These are phyloP conservation scores for Albugo laibachii DNA, from an alignment of 352 stramenopile genomes.

Conservation along the genomic window DNA sequence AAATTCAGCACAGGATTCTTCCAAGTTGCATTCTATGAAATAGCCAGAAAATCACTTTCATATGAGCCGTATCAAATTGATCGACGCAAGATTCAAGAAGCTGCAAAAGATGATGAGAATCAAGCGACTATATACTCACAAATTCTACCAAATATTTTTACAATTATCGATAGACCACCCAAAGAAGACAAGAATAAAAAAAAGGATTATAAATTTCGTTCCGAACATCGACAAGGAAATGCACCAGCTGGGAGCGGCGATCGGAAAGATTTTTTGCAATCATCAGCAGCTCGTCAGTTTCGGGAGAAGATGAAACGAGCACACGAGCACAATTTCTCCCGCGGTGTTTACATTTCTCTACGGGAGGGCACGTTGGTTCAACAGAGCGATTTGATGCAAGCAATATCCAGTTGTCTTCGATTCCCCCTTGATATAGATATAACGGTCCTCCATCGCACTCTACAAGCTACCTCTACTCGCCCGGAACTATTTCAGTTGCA, in stretches of 20 bases:
- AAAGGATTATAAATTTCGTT: no score
- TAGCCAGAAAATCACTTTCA: constrained; percentile 42
- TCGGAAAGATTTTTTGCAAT: not conserved
- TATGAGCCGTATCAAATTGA: constrained; percentile 15
- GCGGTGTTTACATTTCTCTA: constrained; percentile 65
- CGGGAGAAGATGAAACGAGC: constrained; percentile 67
- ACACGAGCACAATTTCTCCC: constrained; percentile 78
- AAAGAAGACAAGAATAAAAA: no score
- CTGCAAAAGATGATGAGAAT: not conserved
- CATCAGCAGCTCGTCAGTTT: constrained; percentile 26
- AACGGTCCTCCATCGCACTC: constrained; percentile 69
- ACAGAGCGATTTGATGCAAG: constrained; percentile 71
- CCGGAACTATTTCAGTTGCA: no score
- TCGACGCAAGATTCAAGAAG: constrained; percentile 8
- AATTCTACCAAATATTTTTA: no score
- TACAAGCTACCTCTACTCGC: constrained; percentile 17
- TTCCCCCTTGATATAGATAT: constrained; percentile 74
- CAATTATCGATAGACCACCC: no score
- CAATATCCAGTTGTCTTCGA: constrained; percentile 68
- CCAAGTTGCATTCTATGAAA: constrained; percentile 77
- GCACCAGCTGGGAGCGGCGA: not conserved
- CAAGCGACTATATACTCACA: not conserved
- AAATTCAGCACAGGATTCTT: constrained; percentile 51
- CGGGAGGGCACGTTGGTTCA: constrained; percentile 51
- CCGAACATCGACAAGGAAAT: no score